These are phyloP conservation scores for Parathielavia hyrcaniae DNA, from an alignment of 495 filamentous ascomycete species.

Conservation along the genomic window DNA sequence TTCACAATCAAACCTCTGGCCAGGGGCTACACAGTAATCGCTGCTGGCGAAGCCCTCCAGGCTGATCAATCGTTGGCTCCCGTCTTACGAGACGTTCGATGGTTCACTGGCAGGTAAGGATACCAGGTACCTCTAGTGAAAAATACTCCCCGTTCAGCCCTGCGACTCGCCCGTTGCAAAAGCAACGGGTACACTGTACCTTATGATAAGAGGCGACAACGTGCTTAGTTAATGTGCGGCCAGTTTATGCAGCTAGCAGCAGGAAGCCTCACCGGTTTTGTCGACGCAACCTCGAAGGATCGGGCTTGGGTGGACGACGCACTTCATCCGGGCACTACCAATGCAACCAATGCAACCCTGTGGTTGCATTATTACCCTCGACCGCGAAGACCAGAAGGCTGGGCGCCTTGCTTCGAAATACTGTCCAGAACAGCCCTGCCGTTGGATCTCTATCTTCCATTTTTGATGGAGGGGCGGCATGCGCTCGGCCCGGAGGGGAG, in stretches of 20 bases:
- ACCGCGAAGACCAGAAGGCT: not conserved
- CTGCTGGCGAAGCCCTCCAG: not conserved
- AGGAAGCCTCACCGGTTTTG: conserved; percentile 11
- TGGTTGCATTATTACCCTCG: conserved; percentile 9
- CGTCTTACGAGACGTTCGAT: no score
- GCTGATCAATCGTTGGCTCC: no score
- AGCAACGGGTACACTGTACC: no score
- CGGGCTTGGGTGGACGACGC: not conserved
- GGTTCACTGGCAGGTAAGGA: no score
- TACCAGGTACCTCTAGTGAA: no score
- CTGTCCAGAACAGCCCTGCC: not conserved
- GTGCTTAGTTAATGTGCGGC: no score
- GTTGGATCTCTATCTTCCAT: not conserved
- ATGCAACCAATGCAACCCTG: conserved; percentile 14
- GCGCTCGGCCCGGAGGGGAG: conserved; percentile 2
- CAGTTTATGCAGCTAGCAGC: not conserved
- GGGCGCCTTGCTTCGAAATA: not conserved
- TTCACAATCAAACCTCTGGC: no score
- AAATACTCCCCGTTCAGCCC: no score
- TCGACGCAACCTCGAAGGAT: conserved; percentile 10
- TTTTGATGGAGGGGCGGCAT: conserved; percentile 3
- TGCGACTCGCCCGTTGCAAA: no score
- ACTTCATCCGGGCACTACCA: conserved; percentile 12
- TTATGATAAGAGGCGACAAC: no score
- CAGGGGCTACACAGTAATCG: no score